Base-by-base conservation (phyloP, 1,139 yeast genomes). In the Lodderomyces oxycetoniae region DNA sequence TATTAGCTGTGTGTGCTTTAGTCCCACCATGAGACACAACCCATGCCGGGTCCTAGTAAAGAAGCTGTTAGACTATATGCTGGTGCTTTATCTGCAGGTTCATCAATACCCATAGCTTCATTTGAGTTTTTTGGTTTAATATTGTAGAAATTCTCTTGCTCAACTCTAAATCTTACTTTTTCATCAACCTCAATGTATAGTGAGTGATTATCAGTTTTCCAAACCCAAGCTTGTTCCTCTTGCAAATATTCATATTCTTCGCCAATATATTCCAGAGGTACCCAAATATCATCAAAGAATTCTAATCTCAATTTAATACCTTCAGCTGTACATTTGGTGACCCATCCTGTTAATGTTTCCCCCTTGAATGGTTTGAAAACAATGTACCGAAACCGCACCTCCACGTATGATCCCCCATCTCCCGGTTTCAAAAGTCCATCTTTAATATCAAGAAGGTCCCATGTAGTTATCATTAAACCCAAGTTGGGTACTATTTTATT, bases 1-100 rank as follows among this genome's bases (percentile, higher is more conserved):
- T 31, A 26, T 29, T 32, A 19, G 10, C 10, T 19, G 22, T 7
- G 10, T 19, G 10, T 19, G 7, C 22, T 20, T 17, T 49, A 77
- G 50, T 84, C 93, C 98, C 98, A 91, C 97, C 97, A 91, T 34
- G 89, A 74, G 25, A 86, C 80, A 49, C 94, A 77, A 4, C 98
- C 98, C 93, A 87, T 85, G 30, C 98, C 98, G 49, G 87, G 96
- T 3, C 86, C 77, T 54, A 88, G 96, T 57, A 96, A 88, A 36
- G 95, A 83, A n/a, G 93, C 96, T 22, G 84, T 59, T 22, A 91
- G 63, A 9, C 88, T 86, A 56, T 86, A 88, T 1, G 95, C 84
- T 12, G 96, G 91, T 3, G 64, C 57, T 34, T 56, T 73, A 55
- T 52, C 63, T 5, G 45, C 35, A 1, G 49, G 42, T 19, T 58